Base-by-base conservation (phyloP, 768 basidiomycete genomes). In the Leccinum disarticulatum region DNA sequence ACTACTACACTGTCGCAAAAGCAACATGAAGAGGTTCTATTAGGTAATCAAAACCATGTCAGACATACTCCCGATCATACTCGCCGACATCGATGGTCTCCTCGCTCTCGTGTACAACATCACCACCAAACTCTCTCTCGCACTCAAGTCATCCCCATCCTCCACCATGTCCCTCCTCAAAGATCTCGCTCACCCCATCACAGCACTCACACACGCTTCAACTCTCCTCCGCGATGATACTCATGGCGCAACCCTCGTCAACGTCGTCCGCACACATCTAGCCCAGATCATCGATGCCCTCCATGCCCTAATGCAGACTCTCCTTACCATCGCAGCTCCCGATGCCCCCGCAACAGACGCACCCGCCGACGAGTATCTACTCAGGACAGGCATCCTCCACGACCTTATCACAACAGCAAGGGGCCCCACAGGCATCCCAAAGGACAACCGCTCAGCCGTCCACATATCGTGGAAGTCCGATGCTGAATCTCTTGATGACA, bases 121-220 rank as follows among this genome's bases (percentile, higher is more conserved):
- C 31, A 74, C 81, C 5, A 89, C 87, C 19, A 89, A 87, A 66
- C 70, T 88, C 27, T 77, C 88, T 4, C 79, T 91, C 35, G 77
- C 81, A 1, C 77, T 88, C 54, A 88, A 86, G 47, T 85, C 87
- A 6, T 71, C 82, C 4, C 75, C 78, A 1, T 84, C 84, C 1
- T 75, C 84, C 5, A 76, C 84, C 13, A 64, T 82, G 13, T 62
- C 77, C 8, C 78, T 86, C 25, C 76, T 87, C 56, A 80, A 75
- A 57, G 86, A 87, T 60, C 74, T 87, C 46, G 73, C 80, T 4
- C 73, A 77, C 28, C 79, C 83, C 56, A 67, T 81, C 50, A 73
- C 80, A 11, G 79, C 81, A 0, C 73, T 87, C 49, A 74, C 79
- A 1, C 83, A 84, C 63, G 86, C 83, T 55, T 73, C 75, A 27